Base-by-base conservation (phyloP, 1,284 basidiomycete genomes). In the Omphalotus olearius region DNA sequence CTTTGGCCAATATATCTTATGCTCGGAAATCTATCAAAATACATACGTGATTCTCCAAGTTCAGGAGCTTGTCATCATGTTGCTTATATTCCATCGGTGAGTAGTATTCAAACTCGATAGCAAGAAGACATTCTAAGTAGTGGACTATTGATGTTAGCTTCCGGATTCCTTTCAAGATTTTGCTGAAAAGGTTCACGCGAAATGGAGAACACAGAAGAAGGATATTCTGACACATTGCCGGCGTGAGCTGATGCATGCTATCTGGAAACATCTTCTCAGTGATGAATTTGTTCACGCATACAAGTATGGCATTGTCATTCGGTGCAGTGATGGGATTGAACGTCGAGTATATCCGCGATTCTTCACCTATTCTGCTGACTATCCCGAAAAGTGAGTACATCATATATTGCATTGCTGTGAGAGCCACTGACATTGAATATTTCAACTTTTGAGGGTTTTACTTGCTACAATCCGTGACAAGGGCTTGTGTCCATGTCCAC, bases 1-100 rank as follows among this genome's bases (percentile, higher is more conserved):
- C 39, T 69, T 1, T 70, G 67, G 68, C 69, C 65, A 3, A 51
- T 69, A 0, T 71, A 71, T 23, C 6, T 64, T 9, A 62, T 61
- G 13, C 57, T 69, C 28, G 64, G 66, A 0, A 69, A 69, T 50
- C 57, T 64, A 0, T 65, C 63, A 0, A 71, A 70, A 41, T 68
- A 69, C 38, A 50, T 57, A 2, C 42, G 51, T 2, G 44, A 44
- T 10, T 58, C 61, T 43, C 64, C 64, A 1, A 52, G 49, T 1
- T 56, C 54, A 1, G 59, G 59, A 20, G 62, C 62, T 0, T 58
- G 53, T 3, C 66, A 70, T 38, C 64, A 69, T 45, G 35, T 65
- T 0, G 62, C 62, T 1, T 69, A 67, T 44, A 64, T 69, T n/a
- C 64, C 64, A 0, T 62, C 60, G 35, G 65, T 66, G 41, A 14